phyloP scores from a whole-genome alignment of 768 basidiomycete species.

The Tephrocybe sp. region DNA sequence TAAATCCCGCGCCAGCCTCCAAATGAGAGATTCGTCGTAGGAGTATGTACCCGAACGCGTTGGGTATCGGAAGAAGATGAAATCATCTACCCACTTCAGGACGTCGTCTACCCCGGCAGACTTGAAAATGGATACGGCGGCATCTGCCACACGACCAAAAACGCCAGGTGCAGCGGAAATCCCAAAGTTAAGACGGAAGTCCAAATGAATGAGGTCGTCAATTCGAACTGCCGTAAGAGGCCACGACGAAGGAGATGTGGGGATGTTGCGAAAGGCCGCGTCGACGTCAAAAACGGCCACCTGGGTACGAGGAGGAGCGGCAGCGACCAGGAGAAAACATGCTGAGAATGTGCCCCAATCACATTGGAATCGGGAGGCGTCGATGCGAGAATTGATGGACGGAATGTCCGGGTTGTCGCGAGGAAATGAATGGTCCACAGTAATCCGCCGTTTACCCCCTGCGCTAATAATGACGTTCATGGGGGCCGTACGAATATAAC shows the following conservation, averaged over 20 bases:
- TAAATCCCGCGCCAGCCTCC: neutral
- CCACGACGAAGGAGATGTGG: neutral
- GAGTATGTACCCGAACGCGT: neutral
- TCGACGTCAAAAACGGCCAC: neutral
- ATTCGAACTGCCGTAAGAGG: neutral
- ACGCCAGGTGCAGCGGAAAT: neutral
- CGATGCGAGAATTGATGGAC: neutral
- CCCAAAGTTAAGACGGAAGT: neutral
- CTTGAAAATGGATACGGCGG: neutral
- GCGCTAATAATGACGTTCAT: neutral
- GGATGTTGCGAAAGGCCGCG: neutral
- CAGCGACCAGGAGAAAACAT: neutral
- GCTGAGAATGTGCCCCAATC: neutral
- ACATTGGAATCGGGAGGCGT: neutral
- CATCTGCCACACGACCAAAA: neutral
- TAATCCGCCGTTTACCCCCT: neutral
- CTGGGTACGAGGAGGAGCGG: neutral
- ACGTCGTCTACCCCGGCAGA: neutral
- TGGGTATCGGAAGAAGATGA: neutral
- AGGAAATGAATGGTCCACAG: constrained; percentile 2
- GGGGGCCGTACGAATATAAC: too few species aligned
- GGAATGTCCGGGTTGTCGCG: neutral
- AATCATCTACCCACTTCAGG: neutral
- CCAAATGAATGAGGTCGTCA: neutral
- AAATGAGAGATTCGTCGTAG: neutral